Conservation (phyloP, 257 asterid species). For the Primulina huaijiensis region DNA sequence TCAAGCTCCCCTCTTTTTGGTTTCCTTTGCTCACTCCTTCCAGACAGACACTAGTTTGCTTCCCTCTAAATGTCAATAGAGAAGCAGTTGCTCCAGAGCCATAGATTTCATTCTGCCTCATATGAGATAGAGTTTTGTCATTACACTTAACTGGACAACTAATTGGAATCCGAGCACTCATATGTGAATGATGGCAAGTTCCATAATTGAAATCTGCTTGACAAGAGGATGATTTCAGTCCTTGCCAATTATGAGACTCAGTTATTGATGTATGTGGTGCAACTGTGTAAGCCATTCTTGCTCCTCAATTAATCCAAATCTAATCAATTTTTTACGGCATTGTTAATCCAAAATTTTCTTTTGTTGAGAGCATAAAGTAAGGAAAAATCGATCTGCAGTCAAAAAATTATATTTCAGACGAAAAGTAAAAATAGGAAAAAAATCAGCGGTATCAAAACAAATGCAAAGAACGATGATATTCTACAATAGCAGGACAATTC, state of each 20-base stretch:
- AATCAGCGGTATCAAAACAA: no score
- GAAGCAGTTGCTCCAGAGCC: constrained; percentile 16
- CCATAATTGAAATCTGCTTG: not conserved
- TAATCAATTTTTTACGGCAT: not conserved
- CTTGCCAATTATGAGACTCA: not conserved
- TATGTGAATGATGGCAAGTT: not conserved
- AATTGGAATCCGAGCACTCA: not conserved
- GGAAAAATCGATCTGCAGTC: not conserved
- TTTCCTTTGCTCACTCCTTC: constrained; percentile 34
- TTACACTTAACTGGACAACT: not conserved
- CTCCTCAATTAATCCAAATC: not conserved
- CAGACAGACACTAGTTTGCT: constrained; percentile 35
- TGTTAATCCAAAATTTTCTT: not conserved
- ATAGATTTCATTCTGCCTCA: constrained; percentile 26
- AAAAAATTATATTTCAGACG: no score
- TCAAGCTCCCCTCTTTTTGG: constrained; percentile 29
- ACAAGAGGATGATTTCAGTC: not conserved
- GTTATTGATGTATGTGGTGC: not conserved
- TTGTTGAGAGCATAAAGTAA: not conserved
- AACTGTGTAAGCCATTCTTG: not conserved
- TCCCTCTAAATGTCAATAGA: constrained; percentile 31
- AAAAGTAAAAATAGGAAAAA: no score
- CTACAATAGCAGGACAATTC: no score
- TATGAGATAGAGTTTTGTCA: not conserved
- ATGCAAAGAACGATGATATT: no score